These are phyloP conservation scores for Podaxis sp. DNA, from an alignment of 768 basidiomycete species.

Conservation along the genomic window DNA sequence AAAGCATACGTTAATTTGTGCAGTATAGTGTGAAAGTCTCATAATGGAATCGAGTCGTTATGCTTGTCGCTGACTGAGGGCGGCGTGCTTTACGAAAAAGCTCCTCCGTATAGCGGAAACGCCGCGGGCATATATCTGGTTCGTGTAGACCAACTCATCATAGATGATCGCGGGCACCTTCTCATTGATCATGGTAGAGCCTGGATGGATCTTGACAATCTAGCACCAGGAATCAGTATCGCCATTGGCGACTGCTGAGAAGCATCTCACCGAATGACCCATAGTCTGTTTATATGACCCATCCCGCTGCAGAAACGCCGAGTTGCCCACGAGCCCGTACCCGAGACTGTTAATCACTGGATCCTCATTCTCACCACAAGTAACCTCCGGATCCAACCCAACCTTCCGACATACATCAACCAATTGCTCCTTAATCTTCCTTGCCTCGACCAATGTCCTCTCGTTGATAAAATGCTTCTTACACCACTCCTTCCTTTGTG, in stretches of 20 bases:
- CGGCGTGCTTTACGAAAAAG: constrained; percentile 36
- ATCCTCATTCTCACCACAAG: constrained; percentile 65
- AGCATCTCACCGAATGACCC: constrained; percentile 58
- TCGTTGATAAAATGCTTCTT: constrained; percentile 80
- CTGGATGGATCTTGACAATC: constrained; percentile 90
- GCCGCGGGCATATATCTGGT: constrained; percentile 86
- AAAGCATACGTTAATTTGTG: neutral
- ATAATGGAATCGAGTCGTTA: constrained; percentile 6
- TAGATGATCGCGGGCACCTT: constrained; percentile 88
- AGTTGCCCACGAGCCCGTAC: constrained; percentile 77
- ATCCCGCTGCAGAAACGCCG: constrained; percentile 82
- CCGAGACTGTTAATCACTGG: constrained; percentile 71
- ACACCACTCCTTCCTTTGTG: constrained; percentile 74
- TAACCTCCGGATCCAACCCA: constrained; percentile 57
- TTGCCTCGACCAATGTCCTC: constrained; percentile 75
- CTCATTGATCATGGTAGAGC: constrained; percentile 78
- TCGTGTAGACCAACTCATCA: constrained; percentile 89
- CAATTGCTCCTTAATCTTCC: constrained; percentile 80
- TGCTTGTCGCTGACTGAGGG: constrained; percentile 33
- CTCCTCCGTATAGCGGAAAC: constrained; percentile 77
- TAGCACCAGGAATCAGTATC: constrained; percentile 17
- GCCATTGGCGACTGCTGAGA: neutral
- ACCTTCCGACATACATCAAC: constrained; percentile 58
- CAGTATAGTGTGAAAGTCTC: too few relatives aligned
- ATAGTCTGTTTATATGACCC: constrained; percentile 84